These are phyloP conservation scores for Eucalyptus paniculata DNA, from an alignment of 345 rosid species.

Conservation along the genomic window DNA sequence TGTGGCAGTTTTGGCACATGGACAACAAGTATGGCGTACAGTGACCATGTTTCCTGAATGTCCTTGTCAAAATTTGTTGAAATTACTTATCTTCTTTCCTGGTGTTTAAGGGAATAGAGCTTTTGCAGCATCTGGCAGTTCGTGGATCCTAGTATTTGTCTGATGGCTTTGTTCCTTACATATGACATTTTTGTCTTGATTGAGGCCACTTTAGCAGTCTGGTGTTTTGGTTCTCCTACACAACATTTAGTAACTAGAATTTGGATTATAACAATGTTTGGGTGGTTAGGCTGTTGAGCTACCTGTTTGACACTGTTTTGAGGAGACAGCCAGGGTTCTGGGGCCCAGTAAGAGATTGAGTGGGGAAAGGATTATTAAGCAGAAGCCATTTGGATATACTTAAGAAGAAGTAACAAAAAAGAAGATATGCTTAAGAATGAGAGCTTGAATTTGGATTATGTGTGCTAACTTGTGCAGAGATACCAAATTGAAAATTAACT, in stretches of 20 bases:
- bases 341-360: background rate
- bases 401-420: background rate
- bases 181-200: background rate
- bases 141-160: background rate
- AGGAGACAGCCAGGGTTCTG: background rate
- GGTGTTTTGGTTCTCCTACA: background rate
- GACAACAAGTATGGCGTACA: background rate
- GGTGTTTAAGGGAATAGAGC: background rate
- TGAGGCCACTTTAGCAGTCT: background rate
- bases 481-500: background rate
- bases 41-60: background rate
- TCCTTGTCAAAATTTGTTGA: background rate
- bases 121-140: background rate
- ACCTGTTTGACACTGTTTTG: background rate
- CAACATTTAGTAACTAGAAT: background rate
- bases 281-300: background rate
- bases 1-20: background rate
- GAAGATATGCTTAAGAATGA: background rate
- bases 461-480: background rate
- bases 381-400: background rate
- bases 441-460: background rate
- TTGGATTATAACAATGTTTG: background rate
- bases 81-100: background rate
- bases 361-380: background rate
- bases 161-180: background rate